Percentiles rank a stretch among this genome's conserved stretches.
phyloP scores from a whole-genome alignment of 345 rosid species.

The Lepidium aucheri region DNA sequence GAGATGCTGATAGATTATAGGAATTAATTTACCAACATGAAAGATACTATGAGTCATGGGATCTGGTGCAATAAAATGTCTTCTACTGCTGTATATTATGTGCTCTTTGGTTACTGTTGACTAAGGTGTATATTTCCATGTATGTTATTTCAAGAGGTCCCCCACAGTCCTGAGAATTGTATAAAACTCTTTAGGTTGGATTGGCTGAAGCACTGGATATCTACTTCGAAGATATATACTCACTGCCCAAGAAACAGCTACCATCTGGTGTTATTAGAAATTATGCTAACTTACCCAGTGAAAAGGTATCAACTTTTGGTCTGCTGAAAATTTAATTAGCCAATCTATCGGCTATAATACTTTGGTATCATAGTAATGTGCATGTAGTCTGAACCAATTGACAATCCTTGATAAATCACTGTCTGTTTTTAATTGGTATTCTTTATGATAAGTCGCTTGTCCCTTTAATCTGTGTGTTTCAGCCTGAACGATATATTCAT shows the following conservation, averaged over 20 bases:
- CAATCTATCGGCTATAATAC: background rate
- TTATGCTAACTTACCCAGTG: conserved; percentile 39
- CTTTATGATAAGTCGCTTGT: background rate
- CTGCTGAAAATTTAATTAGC: background rate
- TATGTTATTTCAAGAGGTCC: background rate
- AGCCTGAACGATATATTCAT: background rate
- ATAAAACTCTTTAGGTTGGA: conserved; percentile 47
- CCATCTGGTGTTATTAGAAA: conserved; percentile 35
- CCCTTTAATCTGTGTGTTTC: background rate
- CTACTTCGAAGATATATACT: conserved; percentile 69
- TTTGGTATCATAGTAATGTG: background rate
- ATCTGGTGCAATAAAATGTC: background rate
- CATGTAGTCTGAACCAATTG: background rate
- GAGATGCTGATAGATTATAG: background rate
- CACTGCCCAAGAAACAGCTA: conserved; percentile 67
- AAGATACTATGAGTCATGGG: background rate
- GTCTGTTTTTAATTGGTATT: background rate
- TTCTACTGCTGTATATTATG: background rate
- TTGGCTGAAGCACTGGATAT: conserved; percentile 75
- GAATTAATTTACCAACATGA: background rate
- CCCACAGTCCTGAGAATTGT: conserved; percentile 14
- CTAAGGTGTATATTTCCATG: background rate
- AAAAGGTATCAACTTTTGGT: conserved; percentile 44
- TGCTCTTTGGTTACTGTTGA: background rate
- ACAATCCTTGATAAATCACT: background rate